Conservation (phyloP, 768 basidiomycete species). For the Pisolithus albus region DNA sequence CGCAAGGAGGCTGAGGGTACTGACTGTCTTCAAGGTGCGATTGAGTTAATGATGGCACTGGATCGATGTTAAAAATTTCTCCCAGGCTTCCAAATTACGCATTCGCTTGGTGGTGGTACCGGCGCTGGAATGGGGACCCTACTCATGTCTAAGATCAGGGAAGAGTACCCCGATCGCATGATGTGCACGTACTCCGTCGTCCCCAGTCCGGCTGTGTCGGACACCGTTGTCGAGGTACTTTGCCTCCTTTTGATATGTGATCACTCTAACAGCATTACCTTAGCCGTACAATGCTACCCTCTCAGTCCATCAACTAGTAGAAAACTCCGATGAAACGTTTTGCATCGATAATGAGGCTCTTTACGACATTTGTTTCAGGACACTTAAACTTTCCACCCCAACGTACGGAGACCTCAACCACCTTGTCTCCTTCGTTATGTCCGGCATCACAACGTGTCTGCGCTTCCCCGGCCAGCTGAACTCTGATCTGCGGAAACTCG, state of each 20-base stretch:
- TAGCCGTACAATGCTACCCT: constrained; percentile 98
- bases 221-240: constrained; percentile 91
- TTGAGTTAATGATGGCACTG: not conserved
- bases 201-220: constrained; percentile 94
- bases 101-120: constrained; percentile 98
- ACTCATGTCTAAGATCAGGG: constrained; percentile 96
- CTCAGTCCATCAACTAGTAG: constrained; percentile 96
- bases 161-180: constrained; percentile 99
- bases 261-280: not conserved
- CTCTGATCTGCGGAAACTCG: constrained; percentile 95
- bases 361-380: constrained; percentile 98
- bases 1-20: constrained; percentile 98
- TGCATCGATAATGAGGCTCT: constrained; percentile 99
- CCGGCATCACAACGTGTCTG: constrained; percentile 95
- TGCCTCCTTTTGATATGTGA: not conserved
- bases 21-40: constrained; percentile 88
- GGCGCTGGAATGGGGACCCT: constrained; percentile 99
- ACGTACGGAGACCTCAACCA: constrained; percentile 98
- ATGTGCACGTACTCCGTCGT: constrained; percentile 99
- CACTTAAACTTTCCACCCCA: constrained; percentile 91
- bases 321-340: constrained; percentile 99
- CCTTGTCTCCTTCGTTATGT: constrained; percentile 97
- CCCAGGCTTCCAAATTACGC: constrained; percentile 95
- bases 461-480: constrained; percentile 99
- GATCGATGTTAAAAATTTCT: not conserved